Evolutionary conservation across 2,329 filamentous ascomycete species (phyloP), one percentile per base, ranked within the genome.

Genomic region (Microcera coccophila): DNA sequence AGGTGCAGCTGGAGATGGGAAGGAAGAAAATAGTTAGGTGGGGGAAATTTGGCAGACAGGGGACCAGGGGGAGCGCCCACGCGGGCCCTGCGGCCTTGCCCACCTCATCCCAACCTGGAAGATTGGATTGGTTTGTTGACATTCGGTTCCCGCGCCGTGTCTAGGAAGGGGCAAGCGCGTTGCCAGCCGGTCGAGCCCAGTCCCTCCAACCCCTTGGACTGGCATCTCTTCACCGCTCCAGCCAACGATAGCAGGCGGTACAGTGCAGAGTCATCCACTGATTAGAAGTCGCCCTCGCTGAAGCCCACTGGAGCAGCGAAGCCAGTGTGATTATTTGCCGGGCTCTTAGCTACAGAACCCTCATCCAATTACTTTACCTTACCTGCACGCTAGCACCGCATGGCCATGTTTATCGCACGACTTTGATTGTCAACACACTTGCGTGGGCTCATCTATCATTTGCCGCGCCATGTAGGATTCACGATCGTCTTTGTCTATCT

Each of bases 41-140:
- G 70, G 69, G 67, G 68, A 67, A 66, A 70, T 67, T 69, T 69
- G 67, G 69, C 54, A 58, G 57, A 60, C 62, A 61, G 58, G 64
- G 63, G 60, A 54, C 22, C 12, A 26, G 12, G 7, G 7, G 7
- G 22, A 26, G n/a, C n/a, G n/a, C 22, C 22, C 22, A 26, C 12
- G 22, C 22, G n/a, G n/a, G n/a, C 22, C 24, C 24, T 14, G 35
- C 24, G 22, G 15, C 39, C n/a, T n/a, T n/a, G n/a, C 36, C 28
- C 24, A 22, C 20, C 21, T 49, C 55, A 58, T 57, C 55, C 49
- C 55, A 51, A 45, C 49, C 51, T 58, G 59, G 59, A 62, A 63
- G n/a, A n/a, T n/a, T n/a, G n/a, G n/a, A n/a, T n/a, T n/a, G n/a
- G n/a, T 66, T 67, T 67, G 64, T 67, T 67, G 64, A 67, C 62